These are phyloP conservation scores for Trichoderma hamatum DNA, from an alignment of 2,329 filamentous ascomycete genomes.

Conservation along the genomic window DNA sequence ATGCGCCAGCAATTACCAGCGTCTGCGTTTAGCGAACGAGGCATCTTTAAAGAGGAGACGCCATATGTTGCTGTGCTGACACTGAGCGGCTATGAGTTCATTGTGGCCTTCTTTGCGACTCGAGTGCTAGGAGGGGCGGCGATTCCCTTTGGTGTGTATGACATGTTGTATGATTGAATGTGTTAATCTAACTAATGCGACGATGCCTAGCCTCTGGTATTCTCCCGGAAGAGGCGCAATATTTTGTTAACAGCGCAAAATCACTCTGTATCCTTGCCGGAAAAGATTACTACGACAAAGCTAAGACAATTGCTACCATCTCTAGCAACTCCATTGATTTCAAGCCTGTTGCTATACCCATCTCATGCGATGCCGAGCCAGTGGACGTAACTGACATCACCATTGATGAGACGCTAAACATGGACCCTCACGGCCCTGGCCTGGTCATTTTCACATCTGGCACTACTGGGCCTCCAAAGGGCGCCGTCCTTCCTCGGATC, in stretches of 20 bases:
- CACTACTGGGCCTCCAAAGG: constrained; percentile 53
- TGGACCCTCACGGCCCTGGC: constrained; percentile 28
- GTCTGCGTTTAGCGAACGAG: constrained; percentile 14
- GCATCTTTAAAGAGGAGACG: constrained; percentile 15
- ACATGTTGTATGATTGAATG: not conserved
- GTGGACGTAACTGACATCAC: constrained; percentile 9
- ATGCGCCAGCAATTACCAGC: constrained; percentile 22
- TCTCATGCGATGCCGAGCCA: constrained; percentile 27
- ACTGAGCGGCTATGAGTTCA: constrained; percentile 32
- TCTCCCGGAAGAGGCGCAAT: constrained; percentile 28
- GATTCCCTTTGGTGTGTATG: constrained; percentile 30
- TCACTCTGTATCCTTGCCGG: constrained; percentile 26
- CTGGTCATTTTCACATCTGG: constrained; percentile 58
- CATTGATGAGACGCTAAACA: constrained; percentile 23
- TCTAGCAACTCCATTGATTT: constrained; percentile 29
- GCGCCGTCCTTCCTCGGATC: constrained; percentile 59
- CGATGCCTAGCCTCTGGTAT: constrained; percentile 20
- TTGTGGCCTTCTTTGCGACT: constrained; percentile 33
- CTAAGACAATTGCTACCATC: constrained; percentile 6
- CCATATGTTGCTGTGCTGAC: constrained; percentile 29
- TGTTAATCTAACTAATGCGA: not conserved
- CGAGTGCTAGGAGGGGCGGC: constrained; percentile 31
- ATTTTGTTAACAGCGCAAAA: constrained; percentile 26
- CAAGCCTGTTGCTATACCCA: not conserved
- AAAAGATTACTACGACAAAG: constrained; percentile 5